Evolutionary conservation across 129 eudicot genomes (phyloP).

Genomic region (Chrysanthemum lavandulifolium): DNA sequence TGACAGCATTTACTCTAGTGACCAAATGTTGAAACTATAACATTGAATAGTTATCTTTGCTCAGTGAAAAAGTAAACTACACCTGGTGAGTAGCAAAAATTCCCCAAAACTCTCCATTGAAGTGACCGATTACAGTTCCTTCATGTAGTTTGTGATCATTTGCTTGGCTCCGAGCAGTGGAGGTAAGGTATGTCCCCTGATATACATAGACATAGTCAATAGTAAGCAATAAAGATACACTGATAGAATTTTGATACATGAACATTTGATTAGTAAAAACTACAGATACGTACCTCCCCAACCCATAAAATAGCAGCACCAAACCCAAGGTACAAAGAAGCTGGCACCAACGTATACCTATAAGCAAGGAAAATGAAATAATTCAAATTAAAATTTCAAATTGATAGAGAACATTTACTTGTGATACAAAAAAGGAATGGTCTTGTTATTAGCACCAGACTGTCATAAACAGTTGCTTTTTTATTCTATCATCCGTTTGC

Average conservation of each 20-base stretch:
- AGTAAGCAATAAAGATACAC: conserved; percentile 9
- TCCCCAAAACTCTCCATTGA: conserved; percentile 95
- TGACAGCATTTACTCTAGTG: neutral
- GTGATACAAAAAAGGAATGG: neutral
- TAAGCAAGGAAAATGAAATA: conserved; percentile 16
- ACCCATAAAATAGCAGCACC: conserved; percentile 98
- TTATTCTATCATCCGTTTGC: no score
- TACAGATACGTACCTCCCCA: conserved; percentile 60
- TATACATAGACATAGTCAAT: conserved; percentile 16
- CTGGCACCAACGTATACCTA: conserved; percentile 96
- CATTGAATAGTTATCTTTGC: conserved; percentile 6
- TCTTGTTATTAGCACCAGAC: conserved; percentile 1
- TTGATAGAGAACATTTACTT: neutral
- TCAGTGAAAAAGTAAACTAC: conserved; percentile 7
- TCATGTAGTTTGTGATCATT: conserved; percentile 71
- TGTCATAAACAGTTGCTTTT: neutral
- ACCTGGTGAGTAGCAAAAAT: conserved; percentile 94
- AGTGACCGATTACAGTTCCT: conserved; percentile 82
- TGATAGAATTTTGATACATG: no score
- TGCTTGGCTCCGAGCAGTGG: conserved; percentile 81
- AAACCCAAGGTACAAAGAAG: conserved; percentile 90
- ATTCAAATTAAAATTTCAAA: neutral
- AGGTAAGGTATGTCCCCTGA: conserved; percentile 96
- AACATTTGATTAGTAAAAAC: neutral
- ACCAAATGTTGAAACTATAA: neutral